These are phyloP conservation scores for Postia placenta DNA, from an alignment of 768 basidiomycete species.

Conservation along the genomic window DNA sequence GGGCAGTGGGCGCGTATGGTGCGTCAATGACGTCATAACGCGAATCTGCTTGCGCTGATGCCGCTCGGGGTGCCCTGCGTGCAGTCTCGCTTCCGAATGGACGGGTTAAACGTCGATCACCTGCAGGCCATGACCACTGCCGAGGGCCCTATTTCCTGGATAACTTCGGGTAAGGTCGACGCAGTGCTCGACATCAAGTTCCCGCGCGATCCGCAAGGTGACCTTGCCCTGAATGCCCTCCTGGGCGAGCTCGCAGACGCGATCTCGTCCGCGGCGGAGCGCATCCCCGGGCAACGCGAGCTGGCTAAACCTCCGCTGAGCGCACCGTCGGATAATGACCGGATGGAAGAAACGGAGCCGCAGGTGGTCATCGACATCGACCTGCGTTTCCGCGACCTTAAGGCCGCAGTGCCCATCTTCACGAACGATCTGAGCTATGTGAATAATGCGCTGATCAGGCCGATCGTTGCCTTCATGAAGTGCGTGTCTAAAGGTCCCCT, in stretches of 20 bases:
- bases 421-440: slow-evolving; percentile 84
- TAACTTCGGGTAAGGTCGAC: slow-evolving; percentile 93
- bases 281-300: slow-evolving; percentile 82
- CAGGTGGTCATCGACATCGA: slow-evolving; percentile 86
- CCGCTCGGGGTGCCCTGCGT: too few relatives aligned
- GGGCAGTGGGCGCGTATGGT: slow-evolving; percentile 89
- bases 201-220: slow-evolving; percentile 69
- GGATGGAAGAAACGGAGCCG: slow-evolving; percentile 25
- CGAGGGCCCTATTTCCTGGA: slow-evolving; percentile 94
- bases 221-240: slow-evolving; percentile 70
- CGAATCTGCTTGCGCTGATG: background rate
- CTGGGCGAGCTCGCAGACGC: slow-evolving; percentile 89
- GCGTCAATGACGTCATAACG: slow-evolving; percentile 19
- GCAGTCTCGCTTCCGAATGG: slow-evolving; percentile 92
- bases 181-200: slow-evolving; percentile 98
- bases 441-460: slow-evolving; percentile 87
- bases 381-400: slow-evolving; percentile 89
- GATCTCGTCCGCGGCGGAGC: slow-evolving; percentile 59
- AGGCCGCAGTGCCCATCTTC: slow-evolving; percentile 92
- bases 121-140: slow-evolving; percentile 76
- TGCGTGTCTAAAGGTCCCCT: slow-evolving; percentile 32
- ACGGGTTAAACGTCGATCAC: slow-evolving; percentile 96
- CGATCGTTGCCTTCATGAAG: slow-evolving; percentile 99
- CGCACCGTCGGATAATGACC: slow-evolving; percentile 49
- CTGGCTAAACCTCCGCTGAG: slow-evolving; percentile 82